phyloP scores from a whole-genome alignment of 2,329 filamentous ascomycete species.

The Trichoderma koningii region DNA sequence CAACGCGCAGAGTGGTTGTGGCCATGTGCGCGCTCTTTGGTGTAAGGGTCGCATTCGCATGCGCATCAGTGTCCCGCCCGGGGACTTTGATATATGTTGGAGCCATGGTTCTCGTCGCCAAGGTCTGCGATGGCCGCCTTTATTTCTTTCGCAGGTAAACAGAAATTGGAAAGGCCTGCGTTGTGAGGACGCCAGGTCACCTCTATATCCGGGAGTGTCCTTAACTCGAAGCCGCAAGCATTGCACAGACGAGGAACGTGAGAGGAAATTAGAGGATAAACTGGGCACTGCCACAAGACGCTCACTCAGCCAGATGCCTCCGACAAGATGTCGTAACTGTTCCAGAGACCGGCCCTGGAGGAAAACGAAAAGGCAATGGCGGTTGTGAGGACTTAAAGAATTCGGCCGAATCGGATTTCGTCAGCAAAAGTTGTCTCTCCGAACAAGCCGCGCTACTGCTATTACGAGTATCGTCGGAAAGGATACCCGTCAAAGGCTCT shows the following conservation, averaged over 20 bases:
- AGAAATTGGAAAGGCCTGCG: conserved; percentile 12
- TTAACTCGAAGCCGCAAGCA: conserved; percentile 20
- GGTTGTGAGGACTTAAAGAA: conserved; percentile 23
- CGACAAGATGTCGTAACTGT: background rate
- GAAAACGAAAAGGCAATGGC: background rate
- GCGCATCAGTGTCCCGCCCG: conserved; percentile 40
- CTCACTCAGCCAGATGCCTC: background rate
- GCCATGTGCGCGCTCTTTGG: conserved; percentile 66
- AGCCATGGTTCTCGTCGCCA: conserved; percentile 46
- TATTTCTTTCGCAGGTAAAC: background rate
- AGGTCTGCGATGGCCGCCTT: background rate
- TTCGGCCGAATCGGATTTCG: conserved; percentile 20
- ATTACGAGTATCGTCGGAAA: background rate
- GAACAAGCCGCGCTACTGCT: conserved; percentile 15
- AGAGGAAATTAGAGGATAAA: background rate
- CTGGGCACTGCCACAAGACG: background rate
- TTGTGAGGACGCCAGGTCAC: background rate
- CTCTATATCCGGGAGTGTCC: background rate
- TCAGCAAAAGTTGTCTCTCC: conserved; percentile 20
- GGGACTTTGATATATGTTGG: conserved; percentile 54
- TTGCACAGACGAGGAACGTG: conserved; percentile 4
- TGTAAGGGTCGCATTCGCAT: conserved; percentile 28
- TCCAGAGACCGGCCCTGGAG: conserved; percentile 21
- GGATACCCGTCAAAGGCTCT: conserved; percentile 8
- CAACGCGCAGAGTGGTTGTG: conserved; percentile 86